These are phyloP conservation scores for Coemansia furcata DNA, from an alignment of 192 early-diverging fungal species.

Conservation along the genomic window DNA sequence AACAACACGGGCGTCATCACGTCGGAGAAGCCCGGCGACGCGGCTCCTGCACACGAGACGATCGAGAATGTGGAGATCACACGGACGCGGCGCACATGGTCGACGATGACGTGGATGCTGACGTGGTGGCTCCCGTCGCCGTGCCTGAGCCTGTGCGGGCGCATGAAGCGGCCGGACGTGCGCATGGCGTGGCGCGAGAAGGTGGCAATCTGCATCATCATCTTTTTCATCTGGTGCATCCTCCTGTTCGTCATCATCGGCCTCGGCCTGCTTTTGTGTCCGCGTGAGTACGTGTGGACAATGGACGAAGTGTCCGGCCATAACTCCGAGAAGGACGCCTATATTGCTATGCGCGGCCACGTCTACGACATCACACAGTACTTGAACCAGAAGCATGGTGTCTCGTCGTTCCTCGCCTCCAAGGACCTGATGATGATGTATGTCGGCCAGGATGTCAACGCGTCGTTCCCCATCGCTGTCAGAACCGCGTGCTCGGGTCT, in stretches of 20 bases:
- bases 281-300: constrained; percentile 69
- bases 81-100: constrained; percentile 26
- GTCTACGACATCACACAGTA: constrained; percentile 70
- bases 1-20: constrained; percentile 9
- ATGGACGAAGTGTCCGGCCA: constrained; percentile 62
- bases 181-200: constrained; percentile 99
- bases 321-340: constrained; percentile 51
- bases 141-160: constrained; percentile 21
- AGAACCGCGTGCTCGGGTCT: constrained; percentile 58
- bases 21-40: constrained; percentile 13
- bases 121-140: constrained; percentile 43
- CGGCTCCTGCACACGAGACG: constrained; percentile 25
- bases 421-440: constrained; percentile 27
- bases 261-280: constrained; percentile 69
- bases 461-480: constrained; percentile 61
- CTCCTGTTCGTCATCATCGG: constrained; percentile 89
- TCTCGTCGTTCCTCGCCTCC: constrained; percentile 10
- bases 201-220: constrained; percentile 79
- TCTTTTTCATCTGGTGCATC: constrained; percentile 73
- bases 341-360: constrained; percentile 67
- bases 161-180: constrained; percentile 88
- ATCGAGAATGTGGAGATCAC: constrained; percentile 44
- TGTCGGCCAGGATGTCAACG: constrained; percentile 53
- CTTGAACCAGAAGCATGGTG: constrained; percentile 53
- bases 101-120: constrained; percentile 23